Evolutionary conservation across 2,329 filamentous ascomycete species (phyloP), one percentile per base, ranked within the genome.

Genomic region (Lizonia empirigonia): DNA sequence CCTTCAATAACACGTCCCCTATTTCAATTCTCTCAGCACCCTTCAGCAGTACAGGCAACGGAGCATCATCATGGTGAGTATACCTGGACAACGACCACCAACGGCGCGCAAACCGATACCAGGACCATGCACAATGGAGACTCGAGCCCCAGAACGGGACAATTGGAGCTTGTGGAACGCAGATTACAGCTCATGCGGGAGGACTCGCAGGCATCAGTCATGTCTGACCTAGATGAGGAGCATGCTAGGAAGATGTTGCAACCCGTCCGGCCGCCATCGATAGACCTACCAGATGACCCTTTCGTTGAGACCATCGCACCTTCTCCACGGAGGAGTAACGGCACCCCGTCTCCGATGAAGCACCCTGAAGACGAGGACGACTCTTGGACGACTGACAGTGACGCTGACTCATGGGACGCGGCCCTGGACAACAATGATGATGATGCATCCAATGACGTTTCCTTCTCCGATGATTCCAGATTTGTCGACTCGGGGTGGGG

Each of bases 401-500:
- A 76, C 36, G 59, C 68, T 50, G 65, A 74, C 54, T 69, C 70
- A 44, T 71, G 68, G 53, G 60, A 70, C 36, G 65, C 65, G 39
- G 64, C 74, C 26, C 38, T 53, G 47, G 65, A 74, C 38, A 47
- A 72, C 38, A 47, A 72, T 50, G 48, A 69, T 56, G 68, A 75
- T 69, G 85, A 88, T 84, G 85, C 87, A 78, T 79, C 80, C 69
- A 79, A 84, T 72, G 80, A 83, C 68, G 73, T 80, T 80, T 79
- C 74, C 69, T 76, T 80, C 73, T 75, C 77, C 74, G 72, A 80
- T 72, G 80, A 89, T 68, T 70, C 81, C 53, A 80, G 80, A 75
- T 88, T 84, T 74, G 74, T 88, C 80, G 85, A 89, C 72, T 85
- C 83, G 63, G 87, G 85, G 53, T 92, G 86, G 87, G 85, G 82